A percentile compares a stretch with the other conserved stretches of the same genome.
phyloP scores from a whole-genome alignment of 2,329 filamentous ascomycete genomes.

The Alternaria sp. region DNA sequence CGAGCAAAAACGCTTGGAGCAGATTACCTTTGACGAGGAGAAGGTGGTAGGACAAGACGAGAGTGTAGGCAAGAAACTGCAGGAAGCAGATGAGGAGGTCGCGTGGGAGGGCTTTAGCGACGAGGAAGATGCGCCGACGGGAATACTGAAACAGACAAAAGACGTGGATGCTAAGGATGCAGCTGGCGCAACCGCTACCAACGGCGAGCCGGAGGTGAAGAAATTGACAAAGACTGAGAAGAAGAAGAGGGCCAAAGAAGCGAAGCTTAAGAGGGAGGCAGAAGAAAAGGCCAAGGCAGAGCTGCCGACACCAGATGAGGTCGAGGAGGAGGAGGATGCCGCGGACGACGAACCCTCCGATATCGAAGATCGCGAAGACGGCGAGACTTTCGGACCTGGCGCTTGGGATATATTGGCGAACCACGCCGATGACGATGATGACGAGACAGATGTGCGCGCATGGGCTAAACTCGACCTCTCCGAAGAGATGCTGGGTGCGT shows the following conservation, averaged over 20 bases:
- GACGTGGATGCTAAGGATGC: background rate
- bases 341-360: conserved; percentile 29
- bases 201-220: conserved; percentile 10
- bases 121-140: conserved; percentile 8
- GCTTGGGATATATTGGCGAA: conserved; percentile 64
- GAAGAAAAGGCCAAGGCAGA: conserved; percentile 34
- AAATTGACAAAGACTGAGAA: conserved; percentile 22
- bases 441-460: conserved; percentile 73
- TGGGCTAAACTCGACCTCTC: conserved; percentile 81
- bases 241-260: conserved; percentile 18
- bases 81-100: conserved; percentile 17
- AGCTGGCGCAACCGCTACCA: conserved; percentile 43
- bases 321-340: conserved; percentile 16
- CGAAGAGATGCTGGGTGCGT: conserved; percentile 70
- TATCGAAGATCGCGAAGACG: conserved; percentile 23
- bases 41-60: background rate
- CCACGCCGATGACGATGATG: conserved; percentile 58
- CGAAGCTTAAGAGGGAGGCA: conserved; percentile 29
- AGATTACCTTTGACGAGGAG: conserved; percentile 23
- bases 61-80: background rate
- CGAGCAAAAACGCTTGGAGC: conserved; percentile 26
- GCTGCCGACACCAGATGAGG: background rate
- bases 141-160: background rate
- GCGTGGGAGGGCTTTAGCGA: conserved; percentile 41
- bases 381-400: conserved; percentile 39